phyloP scores from a whole-genome alignment of 192 early-diverging fungal genomes.

The Coemansia reversa region DNA sequence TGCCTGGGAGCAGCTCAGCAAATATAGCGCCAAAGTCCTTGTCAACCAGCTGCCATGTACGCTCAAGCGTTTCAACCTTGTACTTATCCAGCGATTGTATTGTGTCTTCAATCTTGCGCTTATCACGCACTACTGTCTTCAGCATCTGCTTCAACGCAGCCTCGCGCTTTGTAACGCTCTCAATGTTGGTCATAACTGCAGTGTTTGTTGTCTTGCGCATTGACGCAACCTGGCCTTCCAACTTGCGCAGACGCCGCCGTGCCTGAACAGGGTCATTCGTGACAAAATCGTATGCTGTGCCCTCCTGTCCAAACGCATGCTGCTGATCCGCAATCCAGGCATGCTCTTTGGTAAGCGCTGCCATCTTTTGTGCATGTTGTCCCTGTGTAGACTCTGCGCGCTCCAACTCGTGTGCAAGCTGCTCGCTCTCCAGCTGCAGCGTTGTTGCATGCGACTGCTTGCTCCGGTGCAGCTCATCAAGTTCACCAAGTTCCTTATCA shows the following conservation, averaged over 20 bases:
- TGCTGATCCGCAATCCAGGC: conserved; percentile 91
- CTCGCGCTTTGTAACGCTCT: conserved; percentile 91
- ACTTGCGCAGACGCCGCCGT: conserved; percentile 70
- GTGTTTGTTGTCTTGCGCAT: conserved; percentile 86
- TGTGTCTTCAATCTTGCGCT: conserved; percentile 94
- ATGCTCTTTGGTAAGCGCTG: conserved; percentile 57
- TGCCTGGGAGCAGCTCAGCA: conserved; percentile 89
- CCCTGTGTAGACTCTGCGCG: conserved; percentile 64
- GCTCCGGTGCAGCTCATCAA: conserved; percentile 64
- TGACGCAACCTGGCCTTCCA: conserved; percentile 73
- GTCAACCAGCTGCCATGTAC: conserved; percentile 91
- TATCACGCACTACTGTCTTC: conserved; percentile 85
- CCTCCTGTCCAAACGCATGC: conserved; percentile 82
- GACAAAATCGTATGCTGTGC: conserved; percentile 82
- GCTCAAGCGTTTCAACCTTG: conserved; percentile 84
- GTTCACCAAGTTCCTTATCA: conserved; percentile 75
- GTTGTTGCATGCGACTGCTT: conserved; percentile 71
- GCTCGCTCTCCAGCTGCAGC: conserved; percentile 74
- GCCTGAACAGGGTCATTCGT: conserved; percentile 72
- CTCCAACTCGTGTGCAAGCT: conserved; percentile 76
- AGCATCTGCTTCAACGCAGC: conserved; percentile 79
- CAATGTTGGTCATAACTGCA: conserved; percentile 94
- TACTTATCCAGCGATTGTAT: conserved; percentile 84
- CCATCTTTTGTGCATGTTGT: conserved; percentile 47
- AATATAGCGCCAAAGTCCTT: conserved; percentile 97